Conservation (phyloP, 2,329 filamentous ascomycete species). For the Lojkania enalia region DNA sequence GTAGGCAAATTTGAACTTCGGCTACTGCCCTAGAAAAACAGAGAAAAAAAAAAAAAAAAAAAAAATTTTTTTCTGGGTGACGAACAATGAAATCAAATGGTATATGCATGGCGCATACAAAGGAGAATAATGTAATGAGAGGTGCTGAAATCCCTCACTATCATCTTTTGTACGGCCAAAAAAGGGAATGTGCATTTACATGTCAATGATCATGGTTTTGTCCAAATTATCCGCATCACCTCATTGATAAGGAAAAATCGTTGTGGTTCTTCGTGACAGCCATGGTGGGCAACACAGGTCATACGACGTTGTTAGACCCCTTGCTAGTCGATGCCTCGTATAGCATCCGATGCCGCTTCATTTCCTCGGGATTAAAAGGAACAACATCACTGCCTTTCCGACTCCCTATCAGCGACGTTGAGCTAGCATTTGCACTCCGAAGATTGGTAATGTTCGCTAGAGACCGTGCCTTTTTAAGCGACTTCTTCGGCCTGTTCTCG, state of each 20-base stretch:
- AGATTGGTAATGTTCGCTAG: slow-evolving; percentile 32
- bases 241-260: slow-evolving; percentile 7
- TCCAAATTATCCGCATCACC: too few relatives aligned
- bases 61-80: too few relatives aligned
- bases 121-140: too few relatives aligned
- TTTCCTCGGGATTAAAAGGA: slow-evolving; percentile 41
- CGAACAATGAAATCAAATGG: too few relatives aligned
- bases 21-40: slow-evolving; percentile 10
- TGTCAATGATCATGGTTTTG: too few relatives aligned
- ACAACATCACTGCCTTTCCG: slow-evolving; percentile 39
- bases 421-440: slow-evolving; percentile 34
- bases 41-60: slow-evolving; percentile 17
- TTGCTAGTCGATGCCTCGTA: slow-evolving; percentile 35
- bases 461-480: slow-evolving; percentile 43
- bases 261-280: neutral
- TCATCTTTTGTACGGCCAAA: too few relatives aligned
- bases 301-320: slow-evolving; percentile 2
- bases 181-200: neutral
- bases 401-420: slow-evolving; percentile 33
- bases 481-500: slow-evolving; percentile 36
- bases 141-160: too few relatives aligned
- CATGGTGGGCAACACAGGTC: neutral
- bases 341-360: slow-evolving; percentile 41
- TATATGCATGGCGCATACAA: slow-evolving; percentile 1
- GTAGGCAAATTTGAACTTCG: slow-evolving; percentile 1